Base-by-base conservation (phyloP, 768 basidiomycete genomes). In the Pleurotus pulmonarius region DNA sequence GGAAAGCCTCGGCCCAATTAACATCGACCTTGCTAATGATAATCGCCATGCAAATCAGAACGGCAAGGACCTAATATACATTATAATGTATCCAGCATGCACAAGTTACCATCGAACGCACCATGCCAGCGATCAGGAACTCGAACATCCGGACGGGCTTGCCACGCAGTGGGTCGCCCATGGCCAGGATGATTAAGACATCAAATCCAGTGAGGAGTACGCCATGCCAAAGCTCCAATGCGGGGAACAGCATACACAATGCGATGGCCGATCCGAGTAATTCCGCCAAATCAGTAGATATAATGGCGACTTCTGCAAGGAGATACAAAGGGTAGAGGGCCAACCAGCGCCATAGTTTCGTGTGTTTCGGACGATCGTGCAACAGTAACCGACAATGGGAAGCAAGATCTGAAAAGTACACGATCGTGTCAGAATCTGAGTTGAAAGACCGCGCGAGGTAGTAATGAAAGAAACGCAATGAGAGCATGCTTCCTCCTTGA, bases 181-280 rank as follows among this genome's bases (percentile, higher is more conserved):
- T 70, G 0, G 80, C 81, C 38, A 95, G 82, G 37, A 95, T 73
- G 37, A 91, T 57, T 47, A 91, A 63, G 29, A 91, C 88, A 63
- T 91, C 89, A 20, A 74, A 69, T 0, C 81, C 81, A 5, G 89
- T 91, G 54, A 90, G 71, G 13, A 91, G 70, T 6, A 90, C 86
- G 11, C 84, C 81, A 3, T 82, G 85, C 83, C 86, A 90, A 4
- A 91, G 70, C 40, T 88, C 78, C 5, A 91, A 75, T 22, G 65
- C 67, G 0, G 88, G 89, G 65, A 90, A 87, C 39, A 91, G 75
- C 71, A 94, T 75, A 65, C 83, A 83, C 45, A 94, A 73, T 0
- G 87, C 91, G 51, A 93, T 92, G 12, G 91, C 92, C 43, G 85
- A 88, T 4, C 92, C 86, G 18, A 94, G 72, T 13, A 94, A 74